Evolutionary conservation across 768 basidiomycete genomes (phyloP), one percentile per base, ranked within the genome.

Genomic region (Crassisporium funariophilum): DNA sequence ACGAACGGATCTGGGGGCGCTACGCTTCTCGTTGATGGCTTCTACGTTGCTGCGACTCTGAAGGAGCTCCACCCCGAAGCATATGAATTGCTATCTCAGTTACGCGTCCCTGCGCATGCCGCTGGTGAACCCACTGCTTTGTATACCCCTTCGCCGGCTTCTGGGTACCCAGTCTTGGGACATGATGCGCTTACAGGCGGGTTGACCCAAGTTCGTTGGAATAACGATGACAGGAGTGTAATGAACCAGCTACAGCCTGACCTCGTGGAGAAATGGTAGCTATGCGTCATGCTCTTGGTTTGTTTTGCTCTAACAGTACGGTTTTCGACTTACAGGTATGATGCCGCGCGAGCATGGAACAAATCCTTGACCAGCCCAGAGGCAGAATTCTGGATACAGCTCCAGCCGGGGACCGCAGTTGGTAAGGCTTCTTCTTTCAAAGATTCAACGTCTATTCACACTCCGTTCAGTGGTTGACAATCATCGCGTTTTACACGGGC

Each of bases 21-120:
- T 3, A 91, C 91, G 3, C 77, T 98, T n/a, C 84, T 98, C 34
- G 92, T 98, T 11, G 95, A 99, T 60, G 95, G 92, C 19, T 97
- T 97, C 74, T 88, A 95, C 61, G 87, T 84, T 44, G 95, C 95
- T 1, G 84, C 84, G 1, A 75, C 90, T 44, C 76, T 98, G 16
- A 81, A 82, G 40, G 77, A 83, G 43, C 72, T 84, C 17, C 72
- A 92, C 57, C 91, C 93, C 0, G 73, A 79, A 0, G 76, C 78
- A 2, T 94, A 93, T 66, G 67, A 69, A 4, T 65, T 88, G 5
- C 77, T 98, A 9, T 82, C 91, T 0, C 67, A 71, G 8, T 65
- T 91, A 4, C 77, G 78, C 0, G 74, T 95, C 17, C 84, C 91
- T 0, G 80, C 90, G 0, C 95, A 98, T 56, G 94, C 97, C 1